These are phyloP conservation scores for Aeminium ludgeri DNA, from an alignment of 495 filamentous ascomycete species.

Conservation along the genomic window DNA sequence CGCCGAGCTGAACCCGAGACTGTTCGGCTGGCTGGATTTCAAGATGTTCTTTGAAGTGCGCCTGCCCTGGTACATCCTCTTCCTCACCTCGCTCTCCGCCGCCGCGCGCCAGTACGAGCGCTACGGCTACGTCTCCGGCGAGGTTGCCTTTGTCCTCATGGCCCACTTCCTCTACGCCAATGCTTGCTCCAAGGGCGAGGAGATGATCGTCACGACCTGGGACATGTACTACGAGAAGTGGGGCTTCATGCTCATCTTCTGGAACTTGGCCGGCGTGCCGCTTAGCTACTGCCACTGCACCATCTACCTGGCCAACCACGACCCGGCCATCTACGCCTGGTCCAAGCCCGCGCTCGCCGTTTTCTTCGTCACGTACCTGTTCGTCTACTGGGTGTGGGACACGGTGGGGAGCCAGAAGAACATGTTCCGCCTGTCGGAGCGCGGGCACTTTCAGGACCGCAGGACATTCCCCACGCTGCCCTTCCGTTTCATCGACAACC, in stretches of 20 bases:
- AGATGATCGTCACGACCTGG: conserved; percentile 87
- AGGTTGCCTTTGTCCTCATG: conserved; percentile 75
- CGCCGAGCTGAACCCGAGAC: conserved; percentile 85
- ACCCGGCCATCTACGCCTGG: conserved; percentile 68
- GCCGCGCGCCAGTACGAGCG: conserved; percentile 75
- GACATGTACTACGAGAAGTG: conserved; percentile 99
- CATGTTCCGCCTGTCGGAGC: conserved; percentile 67
- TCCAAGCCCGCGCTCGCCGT: conserved; percentile 45
- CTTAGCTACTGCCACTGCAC: conserved; percentile 95
- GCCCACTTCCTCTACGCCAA: conserved; percentile 94
- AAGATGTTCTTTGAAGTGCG: conserved; percentile 99
- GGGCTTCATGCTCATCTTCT: conserved; percentile 99
- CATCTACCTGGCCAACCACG: conserved; percentile 79
- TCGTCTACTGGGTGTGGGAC: conserved; percentile 87
- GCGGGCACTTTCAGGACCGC: conserved; percentile 52
- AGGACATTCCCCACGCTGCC: conserved; percentile 86
- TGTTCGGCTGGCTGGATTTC: conserved; percentile 87
- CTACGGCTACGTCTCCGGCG: conserved; percentile 81
- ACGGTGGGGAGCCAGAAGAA: conserved; percentile 90
- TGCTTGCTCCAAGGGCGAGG: conserved; percentile 90
- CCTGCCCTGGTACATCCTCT: conserved; percentile 88
- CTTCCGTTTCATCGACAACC: conserved; percentile 76
- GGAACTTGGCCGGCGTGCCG: conserved; percentile 94
- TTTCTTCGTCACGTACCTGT: conserved; percentile 58
- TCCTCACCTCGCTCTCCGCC: conserved; percentile 58